Base-by-base conservation (phyloP, 768 basidiomycete genomes). In the Boletus eberwhitei region DNA sequence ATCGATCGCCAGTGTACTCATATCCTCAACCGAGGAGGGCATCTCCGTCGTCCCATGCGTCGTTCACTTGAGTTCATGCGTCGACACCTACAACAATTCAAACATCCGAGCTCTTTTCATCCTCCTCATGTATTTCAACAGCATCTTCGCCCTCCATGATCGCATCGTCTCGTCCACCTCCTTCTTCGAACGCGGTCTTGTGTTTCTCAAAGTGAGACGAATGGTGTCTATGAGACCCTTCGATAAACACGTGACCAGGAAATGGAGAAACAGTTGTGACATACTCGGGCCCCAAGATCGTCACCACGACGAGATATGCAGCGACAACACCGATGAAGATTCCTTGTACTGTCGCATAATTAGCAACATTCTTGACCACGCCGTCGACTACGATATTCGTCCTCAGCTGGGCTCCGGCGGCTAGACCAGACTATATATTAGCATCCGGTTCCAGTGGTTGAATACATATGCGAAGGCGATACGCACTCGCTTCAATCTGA, bases 251-350 rank as follows among this genome's bases (percentile, higher is more conserved):
- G 22, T 31, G 2, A 40, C 16, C 3, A 4, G 19, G 1, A 17
- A 44, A 29, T 29, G 8, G 22, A 21, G 37, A 22, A 21, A 44
- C 0, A 16, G 26, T 9, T 9, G 8, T 45, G 37, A 80, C 87
- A 48, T 60, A 86, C 86, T 86, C 86, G 3, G 88, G 87, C 2
- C 93, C 94, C 56, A 95, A 74, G 58, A 92, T 76, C 8, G 86
- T 87, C 61, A 90, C 79, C 61, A 92, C 26, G 36, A 96, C 64
- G 34, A 90, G 82, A 59, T 87, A 95, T 0, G 83, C 87, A 0
- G 88, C 80, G 16, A 97, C 86, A 21, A 80, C 75, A 17, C 93
- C 93, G 43, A 97, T 86, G 38, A 97, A 76, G 65, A 97, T 93
- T n/a, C 88, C 90, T 74, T 91, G 88, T 9, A 90, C 90, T 9